Evolutionary conservation across 1,139 yeast species (phyloP).

Genomic region (Suzukiozyma palmioleophila): DNA sequence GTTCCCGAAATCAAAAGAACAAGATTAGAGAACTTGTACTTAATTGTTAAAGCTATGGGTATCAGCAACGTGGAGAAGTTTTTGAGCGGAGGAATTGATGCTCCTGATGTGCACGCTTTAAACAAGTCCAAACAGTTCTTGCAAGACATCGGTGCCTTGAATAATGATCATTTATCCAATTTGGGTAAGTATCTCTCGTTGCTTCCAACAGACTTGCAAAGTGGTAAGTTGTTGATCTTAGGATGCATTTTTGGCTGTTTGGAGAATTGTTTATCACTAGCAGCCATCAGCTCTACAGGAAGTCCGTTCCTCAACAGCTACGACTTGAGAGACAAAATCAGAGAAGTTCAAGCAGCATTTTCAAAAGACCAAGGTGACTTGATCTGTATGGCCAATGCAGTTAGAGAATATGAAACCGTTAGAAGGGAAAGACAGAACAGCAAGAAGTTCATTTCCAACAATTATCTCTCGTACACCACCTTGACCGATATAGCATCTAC

Average conservation of each 20-base stretch:
- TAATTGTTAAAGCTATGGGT: constrained; percentile 88
- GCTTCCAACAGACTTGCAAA: constrained; percentile 80
- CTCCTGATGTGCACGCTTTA: constrained; percentile 63
- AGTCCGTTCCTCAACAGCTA: constrained; percentile 62
- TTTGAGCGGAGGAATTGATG: constrained; percentile 72
- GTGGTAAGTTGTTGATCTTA: constrained; percentile 75
- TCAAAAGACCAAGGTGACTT: constrained; percentile 59
- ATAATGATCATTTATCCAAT: constrained; percentile 55
- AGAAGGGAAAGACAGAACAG: constrained; percentile 18
- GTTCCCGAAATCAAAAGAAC: constrained; percentile 86
- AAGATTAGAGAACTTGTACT: constrained; percentile 74
- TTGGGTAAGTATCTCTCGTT: constrained; percentile 79
- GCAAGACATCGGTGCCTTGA: constrained; percentile 69
- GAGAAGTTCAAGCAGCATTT: constrained; percentile 40
- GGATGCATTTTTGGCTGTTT: constrained; percentile 83
- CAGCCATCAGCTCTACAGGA: constrained; percentile 71
- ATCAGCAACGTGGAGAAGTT: constrained; percentile 66
- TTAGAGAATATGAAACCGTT: constrained; percentile 46
- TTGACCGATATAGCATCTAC: constrained; percentile 72
- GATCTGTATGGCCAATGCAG: constrained; percentile 57
- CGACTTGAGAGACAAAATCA: constrained; percentile 64
- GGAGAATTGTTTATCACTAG: constrained; percentile 69
- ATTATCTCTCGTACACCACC: constrained; percentile 58
- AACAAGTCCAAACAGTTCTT: constrained; percentile 59
- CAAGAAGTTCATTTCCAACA: constrained; percentile 54